Evolutionary conservation across 2,329 filamentous ascomycete species (phyloP), one percentile per base, ranked within the genome.

Genomic region (Scedosporium aurantiacum): DNA sequence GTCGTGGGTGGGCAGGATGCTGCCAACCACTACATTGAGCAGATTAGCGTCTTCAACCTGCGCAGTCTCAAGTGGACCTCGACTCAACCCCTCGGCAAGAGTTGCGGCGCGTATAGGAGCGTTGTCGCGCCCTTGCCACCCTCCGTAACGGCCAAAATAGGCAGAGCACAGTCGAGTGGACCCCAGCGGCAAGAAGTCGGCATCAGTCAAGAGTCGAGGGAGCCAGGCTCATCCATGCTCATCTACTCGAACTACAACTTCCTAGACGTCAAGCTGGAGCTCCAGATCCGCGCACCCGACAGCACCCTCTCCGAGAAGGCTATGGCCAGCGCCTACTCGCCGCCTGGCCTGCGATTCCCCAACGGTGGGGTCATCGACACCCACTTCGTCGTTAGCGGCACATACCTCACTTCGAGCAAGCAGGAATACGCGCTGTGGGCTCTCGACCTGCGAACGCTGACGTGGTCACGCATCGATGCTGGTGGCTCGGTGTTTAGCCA

Each of bases 161-260:
- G 89, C 57, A 85, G 82, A 65, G 74, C 79, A n/a, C 79, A 80
- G 57, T 67, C 72, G 3, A 75, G 74, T 52, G 71, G 71, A 10
- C 66, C 72, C 16, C 72, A 76, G 50, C 74, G 76, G 5, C 70
- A 70, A 2, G 80, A 82, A 5, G 71, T 73, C 12, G 73, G 73
- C n/a, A 78, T 79, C 64, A 79, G 78, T 65, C 78, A 80, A 61
- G 82, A 86, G 65, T 72, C 77, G 3, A 78, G 79, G 32, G 83
- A 87, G 58, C 72, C 81, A 0, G 83, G 82, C 5, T 84, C 83
- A 1, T 86, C 85, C 1, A 97, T 97, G 91, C 81, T 99, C 64
- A 95, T 99, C 55, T 99, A 99, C 73, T 97, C 93, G 25, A 99
- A 99, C 71, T 99, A 99, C 75, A 97, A 99, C 74, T 99, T 99